Base-by-base conservation (phyloP, 139 green algal species). In the Coelastrella sp. region DNA sequence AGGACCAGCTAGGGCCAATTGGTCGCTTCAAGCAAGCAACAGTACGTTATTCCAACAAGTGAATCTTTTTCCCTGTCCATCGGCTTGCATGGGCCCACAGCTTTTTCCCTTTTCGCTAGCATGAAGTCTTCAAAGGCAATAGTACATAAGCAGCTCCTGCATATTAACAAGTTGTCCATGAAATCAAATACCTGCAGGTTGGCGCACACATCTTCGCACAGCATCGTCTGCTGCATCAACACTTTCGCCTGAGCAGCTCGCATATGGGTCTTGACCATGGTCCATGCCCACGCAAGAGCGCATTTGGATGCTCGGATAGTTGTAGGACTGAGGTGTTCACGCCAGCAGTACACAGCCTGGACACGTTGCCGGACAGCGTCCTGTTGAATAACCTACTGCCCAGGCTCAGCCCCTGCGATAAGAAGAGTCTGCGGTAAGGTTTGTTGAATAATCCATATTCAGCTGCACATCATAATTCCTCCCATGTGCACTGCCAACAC, bases 301-400 rank as follows among this genome's bases (percentile, higher is more conserved):
- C 68, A 24, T 76, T 76, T 24, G 68, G 68, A 76, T 76, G 68
- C 24, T 24, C 19, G 8, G 19, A 8, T 4, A 76, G 19, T 8
- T 76, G 17, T 24, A 17, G 19, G 35, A 49, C 3, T 76, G 68
- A 76, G 19, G 19, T 6, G 7, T 76, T 24, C 8, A 8, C 68
- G 10, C 24, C 24, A 25, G 15, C 68, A 76, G 68, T 11, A 27
- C 68, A 19, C 19, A 76, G 14, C 56, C 78, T 87, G 10, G 82
- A 87, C 17, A 35, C 58, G n/a, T 24, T 87, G 60, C 82, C 82
- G 10, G 82, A 87, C 82, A 56, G 22, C 8, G 60, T 87, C 7
- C 22, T 85, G 58, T 49, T 68, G 0, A 57, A 19, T 10, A 57
- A 85, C 58, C 79, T 85, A 14, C 79, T 85, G 25, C 79, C 79